Evolutionary conservation across 306 rosid species (phyloP), one percentile per base, ranked within the genome.

Genomic region (Dryas octopetala): DNA sequence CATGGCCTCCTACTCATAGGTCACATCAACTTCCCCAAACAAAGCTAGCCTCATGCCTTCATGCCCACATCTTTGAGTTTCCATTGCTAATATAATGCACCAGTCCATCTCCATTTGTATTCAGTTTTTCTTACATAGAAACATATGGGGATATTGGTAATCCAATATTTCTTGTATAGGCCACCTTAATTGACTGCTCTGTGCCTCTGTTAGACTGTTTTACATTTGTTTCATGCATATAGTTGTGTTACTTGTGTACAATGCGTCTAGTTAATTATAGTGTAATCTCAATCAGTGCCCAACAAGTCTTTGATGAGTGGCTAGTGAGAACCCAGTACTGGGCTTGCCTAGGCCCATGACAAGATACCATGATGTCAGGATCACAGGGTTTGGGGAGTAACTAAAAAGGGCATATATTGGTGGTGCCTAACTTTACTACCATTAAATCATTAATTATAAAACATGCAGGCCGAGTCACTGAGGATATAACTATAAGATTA

Each of bases 11-110:
- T 65, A 38, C 71, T 83, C 89, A 85, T 62, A 4, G 8, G 87
- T 85, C 89, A 80, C 87, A 85, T 87, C 91, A 75, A 32, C 48
- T 46, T 23, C 62, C 70, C 51, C 45, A 65, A 19, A 4, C 0
- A 8, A 59, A 19, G 45, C 52, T 44, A 32, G 38, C 38, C 38
- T 32, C 38, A 32, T 32, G 2, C 2, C 38, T 44, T 44, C 38
- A 11, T 43, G 51, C 13, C 70, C 38, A 32, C 52, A 43, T 65
- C 4, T 44, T 46, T 17, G 9, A 63, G 70, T 44, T 44, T 9
- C 38, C 38, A 1, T 32, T 32, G 38, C 38, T 1, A 32, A 32
- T 32, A 23, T 23, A 23, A 23, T 23, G 23, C 23, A 32, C 38
- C 38, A 32, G 2, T 32, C 38, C 38, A 32, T 32, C 38, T 32